phyloP scores from a whole-genome alignment of 2,329 filamentous ascomycete species.

The Nothophoma quercina region DNA sequence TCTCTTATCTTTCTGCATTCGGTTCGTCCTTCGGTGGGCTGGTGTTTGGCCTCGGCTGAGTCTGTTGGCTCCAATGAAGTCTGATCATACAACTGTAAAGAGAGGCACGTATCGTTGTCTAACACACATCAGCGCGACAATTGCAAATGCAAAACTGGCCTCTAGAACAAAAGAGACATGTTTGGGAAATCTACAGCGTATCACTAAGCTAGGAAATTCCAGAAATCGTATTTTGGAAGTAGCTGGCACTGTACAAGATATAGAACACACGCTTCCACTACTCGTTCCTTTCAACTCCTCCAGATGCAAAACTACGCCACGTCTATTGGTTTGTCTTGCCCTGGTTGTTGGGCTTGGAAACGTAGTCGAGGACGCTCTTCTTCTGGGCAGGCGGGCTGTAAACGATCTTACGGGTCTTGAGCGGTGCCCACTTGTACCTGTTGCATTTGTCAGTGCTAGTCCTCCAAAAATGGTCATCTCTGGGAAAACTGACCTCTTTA shows the following conservation, averaged over 20 bases:
- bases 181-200: constrained; percentile 31
- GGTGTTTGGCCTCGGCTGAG: too few species aligned
- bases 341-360: constrained; percentile 41
- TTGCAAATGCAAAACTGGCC: too few species aligned
- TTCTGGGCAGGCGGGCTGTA: constrained; percentile 74
- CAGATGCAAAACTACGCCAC: constrained; percentile 26
- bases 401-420: constrained; percentile 94
- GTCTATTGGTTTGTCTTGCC: constrained; percentile 46
- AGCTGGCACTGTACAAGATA: constrained; percentile 50
- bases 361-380: constrained; percentile 40
- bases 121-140: too few species aligned
- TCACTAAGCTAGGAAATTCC: constrained; percentile 40
- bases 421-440: constrained; percentile 93
- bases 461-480: neutral
- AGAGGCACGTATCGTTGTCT: too few species aligned
- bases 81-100: too few species aligned
- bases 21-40: too few species aligned
- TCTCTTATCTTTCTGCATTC: too few species aligned
- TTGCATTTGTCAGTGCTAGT: constrained; percentile 36
- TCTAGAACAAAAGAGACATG: constrained; percentile 16
- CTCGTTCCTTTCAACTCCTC: constrained; percentile 29
- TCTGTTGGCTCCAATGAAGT: too few species aligned
- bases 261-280: constrained; percentile 46
- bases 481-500: constrained; percentile 74
- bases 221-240: constrained; percentile 45